Conservation (phyloP, 768 basidiomycete species). For the Paxillus involutus region DNA sequence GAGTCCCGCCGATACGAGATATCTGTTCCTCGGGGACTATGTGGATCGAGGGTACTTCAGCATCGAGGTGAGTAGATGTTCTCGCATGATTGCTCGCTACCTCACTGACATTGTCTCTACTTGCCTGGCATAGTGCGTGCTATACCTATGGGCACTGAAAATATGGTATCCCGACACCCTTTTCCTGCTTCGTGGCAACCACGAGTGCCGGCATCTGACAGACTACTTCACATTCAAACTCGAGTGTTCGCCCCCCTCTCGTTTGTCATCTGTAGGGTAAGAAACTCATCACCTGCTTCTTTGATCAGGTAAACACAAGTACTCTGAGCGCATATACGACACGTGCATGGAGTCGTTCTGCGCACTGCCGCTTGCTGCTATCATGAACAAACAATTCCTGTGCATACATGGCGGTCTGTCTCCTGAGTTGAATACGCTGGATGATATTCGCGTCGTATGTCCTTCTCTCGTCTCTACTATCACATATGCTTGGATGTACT, state of each 20-base stretch:
- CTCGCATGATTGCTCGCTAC: not conserved
- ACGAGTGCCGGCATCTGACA: conserved; percentile 97
- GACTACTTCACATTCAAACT: conserved; percentile 99
- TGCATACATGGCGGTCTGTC: conserved; percentile 98
- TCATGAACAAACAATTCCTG: conserved; percentile 99
- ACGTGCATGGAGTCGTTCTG: conserved; percentile 99
- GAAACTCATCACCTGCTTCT: conserved; percentile 3
- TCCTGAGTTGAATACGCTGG: conserved; percentile 92
- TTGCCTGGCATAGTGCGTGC: conserved; percentile 67
- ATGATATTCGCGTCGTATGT: conserved; percentile 86
- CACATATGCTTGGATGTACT: not conserved
- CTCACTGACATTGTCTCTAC: conserved; percentile 4
- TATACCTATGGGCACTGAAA: conserved; percentile 97
- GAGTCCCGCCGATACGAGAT: conserved; percentile 90
- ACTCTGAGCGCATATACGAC: conserved; percentile 94
- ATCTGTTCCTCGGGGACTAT: conserved; percentile 91
- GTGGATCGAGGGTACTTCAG: conserved; percentile 94
- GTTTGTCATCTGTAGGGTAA: not conserved
- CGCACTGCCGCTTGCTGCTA: conserved; percentile 87
- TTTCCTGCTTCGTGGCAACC: conserved; percentile 95
- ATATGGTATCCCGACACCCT: conserved; percentile 99
- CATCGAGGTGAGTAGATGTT: conserved; percentile 64
- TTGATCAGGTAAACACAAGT: conserved; percentile 91
- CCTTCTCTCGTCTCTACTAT: not conserved
- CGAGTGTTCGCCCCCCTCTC: conserved; percentile 66